Evolutionary conservation across 345 rosid species (phyloP), one percentile per base, ranked within the genome.

Genomic region (Gossypium thurberi): DNA sequence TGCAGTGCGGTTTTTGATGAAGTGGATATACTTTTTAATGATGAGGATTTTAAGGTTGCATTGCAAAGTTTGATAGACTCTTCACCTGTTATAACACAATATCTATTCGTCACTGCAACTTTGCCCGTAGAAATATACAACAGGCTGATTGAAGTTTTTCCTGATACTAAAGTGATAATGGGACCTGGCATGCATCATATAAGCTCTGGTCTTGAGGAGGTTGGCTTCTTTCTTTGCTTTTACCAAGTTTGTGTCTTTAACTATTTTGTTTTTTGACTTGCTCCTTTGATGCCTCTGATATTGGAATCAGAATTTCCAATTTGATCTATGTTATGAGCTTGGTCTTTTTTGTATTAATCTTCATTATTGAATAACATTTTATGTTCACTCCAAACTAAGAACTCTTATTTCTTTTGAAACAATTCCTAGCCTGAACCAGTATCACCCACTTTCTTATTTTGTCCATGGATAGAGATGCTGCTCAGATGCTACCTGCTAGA

Each of bases 31-130:
- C 90, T 89, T 75, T 87, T 84, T 78, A 90, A 85, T 1, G 92
- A 94, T 57, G 92, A 85, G 71, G 95, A 89, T 73, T 94, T 94
- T 83, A 94, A 88, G 83, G 84, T 73, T 73, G 87, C 91, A 57
- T 83, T 92, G 69, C 90, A 92, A 79, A 86, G 76, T 80, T 78
- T 90, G 82, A 89, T 92, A 72, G 86, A 68, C 72, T 83, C 90
- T 71, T 86, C 94, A 25, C 97, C 90, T 69, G 82, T 92, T 75
- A 75, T 89, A 40, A 77, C 86, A 3, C 97, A 92, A 70, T 94
- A 92, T 83, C 85, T 94, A n/a, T 94, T 94, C 76, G 95, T 89
- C 65, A 92, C 97, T 44, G 97, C 97, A 78, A 94, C 98, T 50
- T 89, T 94, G 75, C 97, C 97, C 1, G 77, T 90, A 57, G 92